Conservation (phyloP, 2,329 filamentous ascomycete genomes). For the Fusarium tricinctum region DNA sequence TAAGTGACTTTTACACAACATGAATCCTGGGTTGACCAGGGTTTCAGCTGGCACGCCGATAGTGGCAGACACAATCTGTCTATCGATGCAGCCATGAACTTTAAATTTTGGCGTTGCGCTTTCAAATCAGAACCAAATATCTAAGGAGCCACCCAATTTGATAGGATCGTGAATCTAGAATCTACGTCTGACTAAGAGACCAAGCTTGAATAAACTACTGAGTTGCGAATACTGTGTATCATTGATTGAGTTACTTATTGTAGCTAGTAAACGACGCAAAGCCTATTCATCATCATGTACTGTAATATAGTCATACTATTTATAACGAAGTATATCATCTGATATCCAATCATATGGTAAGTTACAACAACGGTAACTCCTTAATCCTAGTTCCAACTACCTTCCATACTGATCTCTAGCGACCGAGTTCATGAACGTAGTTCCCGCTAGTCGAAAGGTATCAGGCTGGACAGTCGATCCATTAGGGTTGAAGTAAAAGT, state of each 20-base stretch:
- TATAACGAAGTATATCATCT: not conserved
- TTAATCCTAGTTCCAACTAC: not conserved
- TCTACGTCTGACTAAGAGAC: too few species aligned
- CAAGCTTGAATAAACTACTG: too few species aligned
- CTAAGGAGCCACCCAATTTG: too few species aligned
- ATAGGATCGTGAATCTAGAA: not conserved
- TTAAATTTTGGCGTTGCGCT: not conserved
- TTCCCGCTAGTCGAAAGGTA: conserved; percentile 40
- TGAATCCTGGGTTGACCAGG: too few species aligned
- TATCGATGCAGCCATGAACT: not conserved
- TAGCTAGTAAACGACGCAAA: too few species aligned
- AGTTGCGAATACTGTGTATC: too few species aligned
- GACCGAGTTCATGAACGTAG: conserved; percentile 42
- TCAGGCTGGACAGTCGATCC: conserved; percentile 33
- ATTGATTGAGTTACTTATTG: too few species aligned
- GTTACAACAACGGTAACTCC: not conserved
- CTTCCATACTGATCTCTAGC: conserved; percentile 36
- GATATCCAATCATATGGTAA: not conserved
- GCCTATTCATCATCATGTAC: too few species aligned
- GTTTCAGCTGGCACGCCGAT: not conserved
- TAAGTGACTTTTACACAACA: not conserved
- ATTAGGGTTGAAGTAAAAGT: conserved; percentile 45
- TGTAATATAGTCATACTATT: not conserved
- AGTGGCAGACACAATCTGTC: not conserved
- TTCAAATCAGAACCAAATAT: not conserved